Evolutionary conservation across 805 yeast genomes (phyloP), one percentile per base, ranked within the genome.

Genomic region (Yarrowia yakushimensis): DNA sequence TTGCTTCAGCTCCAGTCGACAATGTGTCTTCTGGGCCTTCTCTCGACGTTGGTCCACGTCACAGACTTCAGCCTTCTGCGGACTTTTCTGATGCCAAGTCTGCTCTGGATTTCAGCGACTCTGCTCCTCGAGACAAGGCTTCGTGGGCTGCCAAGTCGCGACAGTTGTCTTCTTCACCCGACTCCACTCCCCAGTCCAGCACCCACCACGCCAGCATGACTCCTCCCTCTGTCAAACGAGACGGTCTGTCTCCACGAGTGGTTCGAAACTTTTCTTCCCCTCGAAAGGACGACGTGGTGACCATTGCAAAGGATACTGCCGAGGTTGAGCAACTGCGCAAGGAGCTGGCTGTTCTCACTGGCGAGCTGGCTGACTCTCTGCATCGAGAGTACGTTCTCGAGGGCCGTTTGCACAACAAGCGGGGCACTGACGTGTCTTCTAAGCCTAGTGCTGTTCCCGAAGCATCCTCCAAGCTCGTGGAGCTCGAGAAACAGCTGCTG

Each of bases 281-380:
- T 27, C 55, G 63, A 28, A 50, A 61, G 18, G 70, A 68, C 41
- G 65, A 68, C 36, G 65, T 54, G 12, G 60, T 66, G 60, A 67
- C 70, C 55, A 60, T 52, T 36, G 59, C 43, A 30, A 52, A 52
- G 33, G 59, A 52, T 18, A 36, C 43, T n/a, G 33, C 28, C 8
- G 61, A 55, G 48, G 48, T 55, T 3, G 48, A 54, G 42, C 48
- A 66, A 27, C 68, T 74, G 12, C 66, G 71, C 48, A 71, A 72
- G 20, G 77, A 74, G 45, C 65, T 74, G 20, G 65, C 74, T 15
- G 66, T 72, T n/a, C 70, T 74, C 17, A 69, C 76, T 2, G 65
- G 70, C 23, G 78, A 75, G 64, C 70, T 74, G 23, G 75, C 75
- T 12, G 78, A 74, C 63, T 65, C 76, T 4, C 66, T 72, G 17